A percentile compares a stretch with the other conserved stretches of the same genome.
Conservation (phyloP, 2,329 filamentous ascomycete genomes). For the Penicillium sp. region DNA sequence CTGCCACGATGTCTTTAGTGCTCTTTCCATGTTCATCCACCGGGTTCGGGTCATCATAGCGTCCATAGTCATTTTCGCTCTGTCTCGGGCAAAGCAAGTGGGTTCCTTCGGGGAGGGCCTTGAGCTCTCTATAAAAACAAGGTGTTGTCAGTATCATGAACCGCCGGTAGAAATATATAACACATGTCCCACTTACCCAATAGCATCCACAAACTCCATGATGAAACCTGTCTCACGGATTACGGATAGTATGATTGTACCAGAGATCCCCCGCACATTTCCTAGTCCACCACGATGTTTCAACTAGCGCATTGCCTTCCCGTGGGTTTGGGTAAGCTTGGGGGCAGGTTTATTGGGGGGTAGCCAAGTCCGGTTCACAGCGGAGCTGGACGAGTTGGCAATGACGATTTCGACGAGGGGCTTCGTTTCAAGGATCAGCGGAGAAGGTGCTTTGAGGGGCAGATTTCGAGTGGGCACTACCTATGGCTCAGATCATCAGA, state of each 20-base stretch:
- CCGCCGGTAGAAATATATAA: neutral
- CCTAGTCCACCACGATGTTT: constrained; percentile 18
- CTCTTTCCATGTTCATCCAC: constrained; percentile 53
- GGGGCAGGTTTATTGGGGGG: neutral
- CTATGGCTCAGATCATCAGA: neutral
- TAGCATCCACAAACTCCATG: constrained; percentile 51
- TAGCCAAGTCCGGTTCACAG: neutral
- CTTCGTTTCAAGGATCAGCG: neutral
- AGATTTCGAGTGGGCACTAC: neutral
- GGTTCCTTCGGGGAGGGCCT: constrained; percentile 52
- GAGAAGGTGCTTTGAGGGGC: neutral
- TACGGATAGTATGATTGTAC: constrained; percentile 14
- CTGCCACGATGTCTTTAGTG: constrained; percentile 55
- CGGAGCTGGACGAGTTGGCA: neutral
- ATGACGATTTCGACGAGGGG: neutral
- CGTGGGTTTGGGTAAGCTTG: no score
- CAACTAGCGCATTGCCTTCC: constrained; percentile 16
- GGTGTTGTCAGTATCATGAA: constrained; percentile 19
- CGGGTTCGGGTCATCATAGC: constrained; percentile 65
- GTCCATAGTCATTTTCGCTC: constrained; percentile 66
- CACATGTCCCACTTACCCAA: constrained; percentile 43
- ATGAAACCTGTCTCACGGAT: constrained; percentile 22
- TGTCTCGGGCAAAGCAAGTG: constrained; percentile 74
- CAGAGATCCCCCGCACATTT: constrained; percentile 25
- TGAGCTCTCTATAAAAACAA: constrained; percentile 46